phyloP scores from a whole-genome alignment of 306 rosid species.

The Carpinus fangiana region DNA sequence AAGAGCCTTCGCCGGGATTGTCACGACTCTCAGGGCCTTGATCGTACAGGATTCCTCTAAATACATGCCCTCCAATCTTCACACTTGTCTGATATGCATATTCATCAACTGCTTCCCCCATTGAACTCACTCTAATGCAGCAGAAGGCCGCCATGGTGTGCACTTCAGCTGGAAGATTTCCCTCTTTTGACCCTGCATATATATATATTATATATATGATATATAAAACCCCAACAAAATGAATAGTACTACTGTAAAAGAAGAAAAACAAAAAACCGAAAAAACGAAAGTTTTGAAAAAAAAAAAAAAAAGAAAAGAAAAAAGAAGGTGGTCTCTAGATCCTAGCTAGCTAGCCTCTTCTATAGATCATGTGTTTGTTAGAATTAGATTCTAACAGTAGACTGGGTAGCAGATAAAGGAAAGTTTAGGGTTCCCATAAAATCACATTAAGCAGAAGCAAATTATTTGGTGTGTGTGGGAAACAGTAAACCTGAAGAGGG shows the following conservation, averaged over 20 bases:
- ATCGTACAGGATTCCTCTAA: conserved; percentile 65
- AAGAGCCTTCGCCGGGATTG: conserved; percentile 11
- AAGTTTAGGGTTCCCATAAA: conserved; percentile 19
- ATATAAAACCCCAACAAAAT: background rate
- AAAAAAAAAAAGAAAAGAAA: background rate
- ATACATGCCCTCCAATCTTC: conserved; percentile 61
- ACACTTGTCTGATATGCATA: conserved; percentile 62
- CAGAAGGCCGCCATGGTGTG: conserved; percentile 45
- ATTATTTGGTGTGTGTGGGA: background rate
- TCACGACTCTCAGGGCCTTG: conserved; percentile 53
- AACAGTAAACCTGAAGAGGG: conserved; percentile 24
- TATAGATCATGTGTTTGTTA: conserved; percentile 7
- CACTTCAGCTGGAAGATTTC: conserved; percentile 49
- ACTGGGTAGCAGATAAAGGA: conserved; percentile 2
- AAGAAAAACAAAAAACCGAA: background rate
- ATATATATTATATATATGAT: background rate
- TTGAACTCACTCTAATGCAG: conserved; percentile 50
- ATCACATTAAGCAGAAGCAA: background rate
- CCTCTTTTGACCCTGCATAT: conserved; percentile 37
- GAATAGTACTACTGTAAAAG: background rate
- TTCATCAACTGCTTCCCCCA: conserved; percentile 42
- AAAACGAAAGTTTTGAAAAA: background rate
- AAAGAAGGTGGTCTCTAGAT: background rate
- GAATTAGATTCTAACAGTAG: conserved; percentile 3
- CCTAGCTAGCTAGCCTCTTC: background rate